These are phyloP conservation scores for Alternaria sp. DNA, from an alignment of 2,329 filamentous ascomycete genomes.

Conservation along the genomic window DNA sequence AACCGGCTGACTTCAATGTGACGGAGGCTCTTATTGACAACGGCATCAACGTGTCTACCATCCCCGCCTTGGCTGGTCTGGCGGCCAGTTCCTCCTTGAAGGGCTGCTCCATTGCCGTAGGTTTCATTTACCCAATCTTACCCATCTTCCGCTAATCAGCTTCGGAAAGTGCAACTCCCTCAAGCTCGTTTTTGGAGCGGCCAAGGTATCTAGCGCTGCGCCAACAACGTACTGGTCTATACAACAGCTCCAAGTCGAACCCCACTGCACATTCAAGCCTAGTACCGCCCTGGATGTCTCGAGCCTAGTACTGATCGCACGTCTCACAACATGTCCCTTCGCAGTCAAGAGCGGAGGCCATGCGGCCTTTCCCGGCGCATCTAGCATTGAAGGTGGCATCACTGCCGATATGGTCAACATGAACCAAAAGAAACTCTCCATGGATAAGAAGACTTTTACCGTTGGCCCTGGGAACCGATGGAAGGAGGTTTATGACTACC, in stretches of 20 bases:
- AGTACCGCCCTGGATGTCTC: slow-evolving; percentile 16
- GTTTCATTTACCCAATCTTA: background rate
- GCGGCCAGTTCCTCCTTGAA: background rate
- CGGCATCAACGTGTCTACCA: slow-evolving; percentile 21
- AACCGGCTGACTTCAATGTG: slow-evolving; percentile 24
- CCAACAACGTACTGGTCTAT: slow-evolving; percentile 16
- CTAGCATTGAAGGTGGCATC: slow-evolving; percentile 52
- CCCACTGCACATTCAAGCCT: slow-evolving; percentile 23
- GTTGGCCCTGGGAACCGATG: slow-evolving; percentile 45
- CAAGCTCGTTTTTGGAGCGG: slow-evolving; percentile 20
- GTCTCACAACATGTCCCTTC: slow-evolving; percentile 43
- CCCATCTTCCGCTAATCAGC: background rate
- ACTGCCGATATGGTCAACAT: slow-evolving; percentile 50
- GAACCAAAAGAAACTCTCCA: slow-evolving; percentile 31
- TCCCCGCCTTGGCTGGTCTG: slow-evolving; percentile 15
- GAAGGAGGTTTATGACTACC: slow-evolving; percentile 39
- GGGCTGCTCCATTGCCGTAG: slow-evolving; percentile 27
- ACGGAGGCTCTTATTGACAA: slow-evolving; percentile 26
- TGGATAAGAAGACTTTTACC: slow-evolving; percentile 30
- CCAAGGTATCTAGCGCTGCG: slow-evolving; percentile 12
- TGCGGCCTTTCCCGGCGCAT: slow-evolving; percentile 47
- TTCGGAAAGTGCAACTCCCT: slow-evolving; percentile 28
- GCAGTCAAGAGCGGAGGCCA: slow-evolving; percentile 55
- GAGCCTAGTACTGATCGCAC: slow-evolving; percentile 17
- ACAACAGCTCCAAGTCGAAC: slow-evolving; percentile 18